Conservation (phyloP, 2,329 filamentous ascomycete genomes). For the Chaetomiaceae sp. region DNA sequence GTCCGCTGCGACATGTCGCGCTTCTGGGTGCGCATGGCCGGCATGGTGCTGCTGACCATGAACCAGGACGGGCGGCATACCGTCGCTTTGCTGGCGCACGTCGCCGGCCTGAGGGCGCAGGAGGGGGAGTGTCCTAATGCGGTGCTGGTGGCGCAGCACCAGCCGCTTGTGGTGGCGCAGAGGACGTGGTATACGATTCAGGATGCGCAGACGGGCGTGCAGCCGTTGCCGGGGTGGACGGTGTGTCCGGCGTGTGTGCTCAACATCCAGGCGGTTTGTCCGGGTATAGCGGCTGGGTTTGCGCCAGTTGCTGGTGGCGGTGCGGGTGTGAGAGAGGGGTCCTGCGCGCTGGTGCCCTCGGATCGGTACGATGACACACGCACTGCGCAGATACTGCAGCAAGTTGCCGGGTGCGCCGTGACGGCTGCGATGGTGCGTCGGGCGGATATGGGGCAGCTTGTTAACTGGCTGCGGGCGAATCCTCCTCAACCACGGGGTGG, state of each 20-base stretch:
- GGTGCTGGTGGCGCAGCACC: neutral
- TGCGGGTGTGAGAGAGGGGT: neutral
- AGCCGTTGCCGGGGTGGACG: slow-evolving; percentile 13
- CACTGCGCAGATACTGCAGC: slow-evolving; percentile 8
- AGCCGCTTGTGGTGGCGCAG: neutral
- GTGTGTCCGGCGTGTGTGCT: slow-evolving; percentile 11
- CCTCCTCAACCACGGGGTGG: slow-evolving; percentile 1
- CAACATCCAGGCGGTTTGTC: slow-evolving; percentile 12
- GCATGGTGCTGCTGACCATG: slow-evolving; percentile 17
- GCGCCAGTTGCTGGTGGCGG: neutral
- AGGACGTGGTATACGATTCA: slow-evolving; percentile 15
- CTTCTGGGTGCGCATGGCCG: slow-evolving; percentile 18
- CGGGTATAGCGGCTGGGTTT: slow-evolving; percentile 4
- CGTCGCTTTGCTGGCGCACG: slow-evolving; percentile 7
- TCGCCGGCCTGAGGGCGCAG: slow-evolving; percentile 7
- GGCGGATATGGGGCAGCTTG: slow-evolving; percentile 4
- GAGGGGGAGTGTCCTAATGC: slow-evolving; percentile 16
- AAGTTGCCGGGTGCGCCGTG: slow-evolving; percentile 9
- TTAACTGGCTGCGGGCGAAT: slow-evolving; percentile 13
- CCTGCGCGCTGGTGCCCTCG: slow-evolving; percentile 7
- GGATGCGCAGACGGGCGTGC: neutral
- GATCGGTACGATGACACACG: slow-evolving; percentile 13
- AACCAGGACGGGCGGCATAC: slow-evolving; percentile 11
- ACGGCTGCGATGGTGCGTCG: neutral
- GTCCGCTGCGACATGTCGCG: slow-evolving; percentile 18